These are phyloP conservation scores for Rhodotorula paludigena DNA, from an alignment of 768 basidiomycete genomes.

Conservation along the genomic window DNA sequence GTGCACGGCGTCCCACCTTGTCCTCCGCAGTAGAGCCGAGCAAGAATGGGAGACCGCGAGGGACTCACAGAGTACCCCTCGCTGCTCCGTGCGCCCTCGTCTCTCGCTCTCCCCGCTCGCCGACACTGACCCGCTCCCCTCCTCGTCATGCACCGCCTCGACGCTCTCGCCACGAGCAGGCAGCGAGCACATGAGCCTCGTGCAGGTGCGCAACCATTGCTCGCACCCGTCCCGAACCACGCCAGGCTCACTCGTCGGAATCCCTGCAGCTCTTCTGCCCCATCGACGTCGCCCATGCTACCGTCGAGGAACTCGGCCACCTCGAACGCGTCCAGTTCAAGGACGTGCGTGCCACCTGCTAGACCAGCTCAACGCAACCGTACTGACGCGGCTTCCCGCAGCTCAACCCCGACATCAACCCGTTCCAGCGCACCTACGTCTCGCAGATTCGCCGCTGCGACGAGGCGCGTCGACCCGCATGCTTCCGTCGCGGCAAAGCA, in stretches of 20 bases:
- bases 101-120: neutral
- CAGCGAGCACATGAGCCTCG: slow-evolving; percentile 38
- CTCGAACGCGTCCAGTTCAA: slow-evolving; percentile 95
- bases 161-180: slow-evolving; percentile 1
- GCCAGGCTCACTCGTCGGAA: neutral
- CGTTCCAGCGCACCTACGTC: slow-evolving; percentile 97
- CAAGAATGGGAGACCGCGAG: slow-evolving; percentile 4
- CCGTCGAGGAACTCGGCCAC: slow-evolving; percentile 89
- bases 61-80: slow-evolving; percentile 30
- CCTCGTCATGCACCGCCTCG: slow-evolving; percentile 2
- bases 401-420: slow-evolving; percentile 91
- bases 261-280: slow-evolving; percentile 79
- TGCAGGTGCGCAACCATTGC: slow-evolving; percentile 12
- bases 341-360: slow-evolving; percentile 62
- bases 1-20: no score
- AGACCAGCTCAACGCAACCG: neutral
- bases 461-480: slow-evolving; percentile 13
- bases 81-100: slow-evolving; percentile 23
- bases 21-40: no score
- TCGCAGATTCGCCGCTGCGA: slow-evolving; percentile 68
- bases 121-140: neutral
- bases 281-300: slow-evolving; percentile 94
- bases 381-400: slow-evolving; percentile 45
- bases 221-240: neutral
- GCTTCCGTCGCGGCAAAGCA: neutral